Percentiles rank a stretch among this genome's conserved stretches.
Evolutionary conservation across 2,329 filamentous ascomycete species (phyloP).

Genomic region (Alternaria ventricosa): DNA sequence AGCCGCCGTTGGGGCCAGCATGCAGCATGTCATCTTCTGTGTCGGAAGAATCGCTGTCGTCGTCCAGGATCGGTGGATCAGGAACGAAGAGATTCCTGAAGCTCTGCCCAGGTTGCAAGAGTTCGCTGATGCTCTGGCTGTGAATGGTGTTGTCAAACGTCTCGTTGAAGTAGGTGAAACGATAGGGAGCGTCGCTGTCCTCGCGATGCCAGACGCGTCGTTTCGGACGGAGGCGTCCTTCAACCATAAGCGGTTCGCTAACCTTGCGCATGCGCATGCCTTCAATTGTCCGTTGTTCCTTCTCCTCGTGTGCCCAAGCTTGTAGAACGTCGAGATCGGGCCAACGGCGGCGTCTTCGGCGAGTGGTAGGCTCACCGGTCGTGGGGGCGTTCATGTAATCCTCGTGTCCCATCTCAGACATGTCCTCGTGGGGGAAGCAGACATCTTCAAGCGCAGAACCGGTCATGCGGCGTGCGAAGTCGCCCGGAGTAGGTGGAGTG

Average conservation of each 20-base stretch:
- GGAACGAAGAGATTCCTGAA: conserved; percentile 92
- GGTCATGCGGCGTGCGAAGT: conserved; percentile 46
- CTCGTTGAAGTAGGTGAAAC: conserved; percentile 99
- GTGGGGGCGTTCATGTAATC: conserved; percentile 64
- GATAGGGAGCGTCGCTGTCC: conserved; percentile 88
- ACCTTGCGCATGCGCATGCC: conserved; percentile 88
- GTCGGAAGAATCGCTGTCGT: conserved; percentile 69
- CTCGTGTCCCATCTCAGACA: conserved; percentile 83
- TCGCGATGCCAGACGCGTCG: conserved; percentile 81
- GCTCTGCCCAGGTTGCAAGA: conserved; percentile 81
- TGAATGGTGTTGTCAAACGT: conserved; percentile 96
- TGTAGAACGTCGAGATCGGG: conserved; percentile 84
- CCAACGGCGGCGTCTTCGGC: conserved; percentile 69
- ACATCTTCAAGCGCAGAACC: conserved; percentile 82
- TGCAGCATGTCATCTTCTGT: conserved; percentile 52
- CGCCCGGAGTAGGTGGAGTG: conserved; percentile 33
- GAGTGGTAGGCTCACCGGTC: conserved; percentile 50
- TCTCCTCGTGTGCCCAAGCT: conserved; percentile 89
- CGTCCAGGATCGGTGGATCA: conserved; percentile 71
- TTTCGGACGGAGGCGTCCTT: conserved; percentile 83
- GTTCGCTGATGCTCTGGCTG: conserved; percentile 90
- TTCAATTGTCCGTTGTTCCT: conserved; percentile 79
- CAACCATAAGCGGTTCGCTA: conserved; percentile 90
- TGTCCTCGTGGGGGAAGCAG: conserved; percentile 81
- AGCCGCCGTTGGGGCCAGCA: conserved; percentile 34